phyloP scores from a whole-genome alignment of 208 protist genomes.

The Trypanosoma avium region DNA sequence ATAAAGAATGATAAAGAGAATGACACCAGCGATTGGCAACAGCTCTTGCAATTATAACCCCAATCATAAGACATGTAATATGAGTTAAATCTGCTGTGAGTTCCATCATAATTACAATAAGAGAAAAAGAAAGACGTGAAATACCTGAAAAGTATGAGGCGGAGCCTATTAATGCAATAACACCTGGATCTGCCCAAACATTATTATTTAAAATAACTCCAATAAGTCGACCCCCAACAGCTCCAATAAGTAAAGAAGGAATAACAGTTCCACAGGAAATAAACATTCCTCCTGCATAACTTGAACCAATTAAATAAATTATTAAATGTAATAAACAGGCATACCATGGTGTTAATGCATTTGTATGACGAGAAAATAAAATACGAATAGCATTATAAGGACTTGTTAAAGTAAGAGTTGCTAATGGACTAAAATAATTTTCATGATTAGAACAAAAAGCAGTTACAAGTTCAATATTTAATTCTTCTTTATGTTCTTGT shows the following conservation, averaged over 20 bases:
- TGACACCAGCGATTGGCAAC: constrained; percentile 74
- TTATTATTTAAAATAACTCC: constrained; percentile 41
- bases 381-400: constrained; percentile 66
- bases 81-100: constrained; percentile 83
- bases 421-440: constrained; percentile 61
- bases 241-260: constrained; percentile 61
- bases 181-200: constrained; percentile 68
- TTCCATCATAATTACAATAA: constrained; percentile 90
- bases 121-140: constrained; percentile 79
- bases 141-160: constrained; percentile 82
- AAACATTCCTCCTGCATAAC: constrained; percentile 69
- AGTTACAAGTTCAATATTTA: constrained; percentile 56
- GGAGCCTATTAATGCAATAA: constrained; percentile 80
- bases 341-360: constrained; percentile 40
- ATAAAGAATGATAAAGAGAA: constrained; percentile 74
- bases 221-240: constrained; percentile 45
- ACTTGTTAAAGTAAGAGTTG: constrained; percentile 57
- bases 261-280: constrained; percentile 76
- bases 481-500: constrained; percentile 30
- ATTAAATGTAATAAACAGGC: constrained; percentile 51
- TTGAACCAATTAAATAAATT: constrained; percentile 64
- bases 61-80: constrained; percentile 84
- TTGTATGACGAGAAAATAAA: constrained; percentile 62
- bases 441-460: constrained; percentile 45
- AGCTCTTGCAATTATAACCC: constrained; percentile 76